These are phyloP conservation scores for Heterobasidion annosum DNA, from an alignment of 1,284 basidiomycete species.

Conservation along the genomic window DNA sequence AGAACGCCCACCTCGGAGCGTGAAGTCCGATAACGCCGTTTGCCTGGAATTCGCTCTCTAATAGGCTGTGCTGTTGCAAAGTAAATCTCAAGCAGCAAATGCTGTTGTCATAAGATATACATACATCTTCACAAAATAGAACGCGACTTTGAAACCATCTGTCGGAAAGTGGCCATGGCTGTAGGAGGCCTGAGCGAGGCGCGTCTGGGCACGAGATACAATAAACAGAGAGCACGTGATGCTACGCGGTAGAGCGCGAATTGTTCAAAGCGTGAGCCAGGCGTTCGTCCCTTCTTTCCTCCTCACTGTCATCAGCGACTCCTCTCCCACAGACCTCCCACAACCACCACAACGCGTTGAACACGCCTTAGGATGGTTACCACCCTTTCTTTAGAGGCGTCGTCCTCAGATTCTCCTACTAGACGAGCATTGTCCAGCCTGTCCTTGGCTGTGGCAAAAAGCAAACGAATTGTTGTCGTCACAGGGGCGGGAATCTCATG, in stretches of 20 bases:
- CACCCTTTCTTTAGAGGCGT: conserved; percentile 43
- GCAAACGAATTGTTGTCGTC: conserved; percentile 79
- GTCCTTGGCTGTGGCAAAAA: conserved; percentile 71
- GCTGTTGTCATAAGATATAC: no score
- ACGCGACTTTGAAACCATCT: no score
- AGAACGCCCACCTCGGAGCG: conserved; percentile 41
- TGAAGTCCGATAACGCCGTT: conserved; percentile 22
- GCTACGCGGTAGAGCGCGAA: neutral
- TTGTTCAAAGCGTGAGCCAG: neutral
- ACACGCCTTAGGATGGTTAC: conserved; percentile 37
- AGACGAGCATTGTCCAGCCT: conserved; percentile 56
- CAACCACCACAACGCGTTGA: conserved; percentile 3
- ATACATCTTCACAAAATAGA: no score
- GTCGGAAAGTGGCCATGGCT: no score
- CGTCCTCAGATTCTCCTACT: conserved; percentile 36
- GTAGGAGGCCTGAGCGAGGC: neutral
- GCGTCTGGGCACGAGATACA: neutral
- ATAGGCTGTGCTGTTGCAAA: neutral
- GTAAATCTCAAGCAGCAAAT: no score
- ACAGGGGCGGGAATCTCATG: conserved; percentile 92
- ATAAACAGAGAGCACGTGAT: neutral
- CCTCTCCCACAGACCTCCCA: neutral
- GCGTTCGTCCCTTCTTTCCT: neutral
- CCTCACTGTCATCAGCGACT: neutral
- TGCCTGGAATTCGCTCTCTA: neutral